Conservation (phyloP, 371 early-diverging fungal genomes). For the Haplosporangium sp. region DNA sequence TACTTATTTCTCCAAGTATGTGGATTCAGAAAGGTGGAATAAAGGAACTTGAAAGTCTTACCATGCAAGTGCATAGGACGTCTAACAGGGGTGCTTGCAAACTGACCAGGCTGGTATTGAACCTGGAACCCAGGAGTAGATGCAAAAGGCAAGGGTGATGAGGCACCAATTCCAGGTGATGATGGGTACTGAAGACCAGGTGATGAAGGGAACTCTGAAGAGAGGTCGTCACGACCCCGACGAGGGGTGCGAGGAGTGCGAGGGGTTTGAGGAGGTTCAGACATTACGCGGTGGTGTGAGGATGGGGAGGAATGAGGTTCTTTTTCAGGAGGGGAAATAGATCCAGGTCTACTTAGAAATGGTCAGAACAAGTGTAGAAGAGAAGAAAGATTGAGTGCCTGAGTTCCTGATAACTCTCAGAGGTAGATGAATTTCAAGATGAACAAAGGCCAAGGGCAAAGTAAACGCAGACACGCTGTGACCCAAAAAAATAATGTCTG, state of each 20-base stretch:
- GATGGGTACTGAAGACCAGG: slow-evolving; percentile 50
- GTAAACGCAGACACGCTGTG: not conserved
- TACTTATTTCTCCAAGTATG: not conserved
- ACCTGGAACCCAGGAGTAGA: slow-evolving; percentile 41
- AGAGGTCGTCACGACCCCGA: slow-evolving; percentile 25
- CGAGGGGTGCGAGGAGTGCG: slow-evolving; percentile 17
- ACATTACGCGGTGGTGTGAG: slow-evolving; percentile 1
- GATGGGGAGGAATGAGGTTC: slow-evolving; percentile 1
- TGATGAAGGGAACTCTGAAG: slow-evolving; percentile 50
- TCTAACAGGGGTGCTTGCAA: slow-evolving; percentile 23
- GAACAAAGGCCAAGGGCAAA: not conserved
- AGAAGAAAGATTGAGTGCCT: not conserved
- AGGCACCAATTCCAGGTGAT: slow-evolving; percentile 29
- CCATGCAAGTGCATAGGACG: slow-evolving; percentile 18
- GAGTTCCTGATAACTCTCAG: not conserved
- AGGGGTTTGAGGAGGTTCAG: slow-evolving; percentile 38
- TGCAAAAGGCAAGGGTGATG: slow-evolving; percentile 47
- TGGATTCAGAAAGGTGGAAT: not conserved
- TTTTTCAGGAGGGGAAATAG: not conserved
- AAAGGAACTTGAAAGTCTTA: not conserved
- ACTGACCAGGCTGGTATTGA: slow-evolving; percentile 40
- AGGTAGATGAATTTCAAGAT: not conserved
- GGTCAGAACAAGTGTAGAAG: not conserved
- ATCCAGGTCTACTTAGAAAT: not conserved
- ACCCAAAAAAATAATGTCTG: not conserved